These are phyloP conservation scores for Perkinsus olseni DNA, from an alignment of 169 alveolate genomes.

Conservation along the genomic window DNA sequence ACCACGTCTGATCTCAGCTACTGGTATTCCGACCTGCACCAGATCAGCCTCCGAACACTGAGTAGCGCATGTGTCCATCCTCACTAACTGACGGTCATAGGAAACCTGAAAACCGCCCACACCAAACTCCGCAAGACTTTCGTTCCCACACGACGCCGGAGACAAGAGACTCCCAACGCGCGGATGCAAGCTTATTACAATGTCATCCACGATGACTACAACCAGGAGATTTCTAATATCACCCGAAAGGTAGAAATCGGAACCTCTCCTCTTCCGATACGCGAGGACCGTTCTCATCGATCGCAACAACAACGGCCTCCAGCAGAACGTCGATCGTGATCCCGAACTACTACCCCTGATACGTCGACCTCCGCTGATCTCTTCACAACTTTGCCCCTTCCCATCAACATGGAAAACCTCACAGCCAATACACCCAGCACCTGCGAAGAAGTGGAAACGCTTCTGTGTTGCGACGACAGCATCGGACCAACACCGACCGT, in stretches of 20 bases:
- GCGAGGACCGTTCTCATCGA: no score
- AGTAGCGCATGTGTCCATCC: background rate
- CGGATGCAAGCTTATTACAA: no score
- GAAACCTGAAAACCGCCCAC: background rate
- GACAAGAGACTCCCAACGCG: no score
- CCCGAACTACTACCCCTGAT: background rate
- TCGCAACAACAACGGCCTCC: background rate
- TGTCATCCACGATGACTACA: no score
- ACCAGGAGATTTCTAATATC: no score
- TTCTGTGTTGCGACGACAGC: no score
- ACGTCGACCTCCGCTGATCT: background rate
- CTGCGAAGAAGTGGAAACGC: background rate
- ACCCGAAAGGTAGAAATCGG: no score
- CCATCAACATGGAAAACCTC: background rate
- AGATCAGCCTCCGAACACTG: background rate
- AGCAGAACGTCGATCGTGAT: background rate
- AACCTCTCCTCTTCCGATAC: no score
- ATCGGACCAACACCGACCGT: no score
- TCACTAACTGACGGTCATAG: background rate
- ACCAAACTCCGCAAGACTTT: no score
- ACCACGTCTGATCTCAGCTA: background rate
- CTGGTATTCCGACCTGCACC: background rate
- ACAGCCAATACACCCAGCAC: background rate
- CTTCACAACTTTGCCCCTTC: background rate
- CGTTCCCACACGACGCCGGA: no score